Conservation (phyloP, 2,329 filamentous ascomycete genomes). For the Fusarium sp. region DNA sequence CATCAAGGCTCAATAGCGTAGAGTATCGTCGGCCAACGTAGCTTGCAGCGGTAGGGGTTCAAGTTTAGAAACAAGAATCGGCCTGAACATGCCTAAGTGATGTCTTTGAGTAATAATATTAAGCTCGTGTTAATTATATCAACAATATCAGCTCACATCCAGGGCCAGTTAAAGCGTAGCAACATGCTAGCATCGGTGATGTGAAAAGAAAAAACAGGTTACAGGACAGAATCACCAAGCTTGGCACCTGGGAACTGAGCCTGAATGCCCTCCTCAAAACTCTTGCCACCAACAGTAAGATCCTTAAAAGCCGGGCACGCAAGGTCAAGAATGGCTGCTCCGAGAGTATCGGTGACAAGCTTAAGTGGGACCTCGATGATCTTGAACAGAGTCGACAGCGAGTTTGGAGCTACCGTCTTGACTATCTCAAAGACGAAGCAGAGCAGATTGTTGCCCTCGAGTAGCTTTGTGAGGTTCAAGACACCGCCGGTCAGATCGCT, state of each 20-base stretch:
- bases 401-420: slow-evolving; percentile 11
- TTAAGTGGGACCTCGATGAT: background rate
- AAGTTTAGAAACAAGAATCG: no score
- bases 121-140: background rate
- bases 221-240: background rate
- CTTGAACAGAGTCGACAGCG: slow-evolving; percentile 1
- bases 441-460: slow-evolving; percentile 14
- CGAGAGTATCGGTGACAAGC: slow-evolving; percentile 3
- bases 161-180: background rate
- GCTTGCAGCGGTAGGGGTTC: background rate
- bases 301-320: slow-evolving; percentile 17
- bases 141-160: background rate
- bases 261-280: background rate
- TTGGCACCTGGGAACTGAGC: slow-evolving; percentile 12
- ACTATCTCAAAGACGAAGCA: slow-evolving; percentile 22
- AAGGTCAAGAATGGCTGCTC: background rate
- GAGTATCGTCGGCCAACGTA: background rate
- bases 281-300: background rate
- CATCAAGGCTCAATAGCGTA: background rate
- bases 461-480: slow-evolving; percentile 9
- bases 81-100: background rate
- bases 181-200: background rate
- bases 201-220: background rate
- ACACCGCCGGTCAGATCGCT: slow-evolving; percentile 12
- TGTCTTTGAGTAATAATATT: background rate